phyloP scores from a whole-genome alignment of 345 rosid species.

The Arabidopsis thaliana region TAIR10.1 NC_003071.7:15746501-15747000 shows the following conservation, averaged over 20 bases:
- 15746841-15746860: slow-evolving; percentile 63
- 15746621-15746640: slow-evolving; percentile 73
- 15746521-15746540: slow-evolving; percentile 4
- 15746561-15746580: slow-evolving; percentile 79
- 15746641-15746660: slow-evolving; percentile 6
- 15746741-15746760: slow-evolving; percentile 21
- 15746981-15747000: slow-evolving; percentile 37
- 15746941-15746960: slow-evolving; percentile 64
- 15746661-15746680: background rate
- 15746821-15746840: slow-evolving; percentile 73
- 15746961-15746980: slow-evolving; percentile 83
- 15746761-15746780: slow-evolving; percentile 16
- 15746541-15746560: slow-evolving; percentile 18
- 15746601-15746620: slow-evolving; percentile 68
- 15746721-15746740: background rate
- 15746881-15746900: slow-evolving; percentile 50
- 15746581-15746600: slow-evolving; percentile 90
- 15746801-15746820: slow-evolving; percentile 92
- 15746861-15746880: slow-evolving; percentile 51
- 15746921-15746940: slow-evolving; percentile 86
- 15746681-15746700: background rate
- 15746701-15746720: slow-evolving; percentile 10
- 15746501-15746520: slow-evolving; percentile 35
- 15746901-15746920: slow-evolving; percentile 53
- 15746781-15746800: slow-evolving; percentile 84